Conservation (phyloP, 2,329 filamentous ascomycete genomes). For the Aspergillus latus region DNA sequence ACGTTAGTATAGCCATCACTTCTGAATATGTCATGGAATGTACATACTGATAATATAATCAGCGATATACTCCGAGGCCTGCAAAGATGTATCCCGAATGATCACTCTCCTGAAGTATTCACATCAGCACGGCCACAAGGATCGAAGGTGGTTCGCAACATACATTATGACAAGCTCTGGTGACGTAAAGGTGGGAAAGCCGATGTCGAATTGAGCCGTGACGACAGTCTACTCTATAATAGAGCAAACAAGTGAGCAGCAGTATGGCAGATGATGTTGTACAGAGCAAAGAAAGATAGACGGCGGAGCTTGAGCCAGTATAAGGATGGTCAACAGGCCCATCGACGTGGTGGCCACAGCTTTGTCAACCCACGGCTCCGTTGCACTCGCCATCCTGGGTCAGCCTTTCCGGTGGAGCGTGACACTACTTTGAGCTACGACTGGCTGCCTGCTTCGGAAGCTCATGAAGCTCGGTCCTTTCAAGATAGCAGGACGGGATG, state of each 20-base stretch:
- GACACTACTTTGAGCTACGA: conserved; percentile 19
- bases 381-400: conserved; percentile 25
- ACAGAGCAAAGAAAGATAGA: neutral
- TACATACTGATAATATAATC: conserved; percentile 72
- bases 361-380: conserved; percentile 24
- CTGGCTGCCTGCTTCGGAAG: conserved; percentile 2
- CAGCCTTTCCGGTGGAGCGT: conserved; percentile 21
- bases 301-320: neutral
- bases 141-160: conserved; percentile 5
- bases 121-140: neutral
- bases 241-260: neutral
- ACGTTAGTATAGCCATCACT: neutral
- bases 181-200: conserved; percentile 24
- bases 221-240: neutral
- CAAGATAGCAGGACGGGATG: neutral
- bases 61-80: conserved; percentile 73
- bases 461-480: neutral
- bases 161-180: conserved; percentile 26
- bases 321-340: conserved; percentile 1
- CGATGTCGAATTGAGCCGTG: conserved; percentile 1
- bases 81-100: conserved; percentile 69
- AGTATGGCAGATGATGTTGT: neutral
- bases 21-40: neutral
- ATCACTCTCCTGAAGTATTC: conserved; percentile 69
- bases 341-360: conserved; percentile 11